Base-by-base conservation (phyloP, 2,329 filamentous ascomycete genomes). In the Malbranchea cinnamomea region DNA sequence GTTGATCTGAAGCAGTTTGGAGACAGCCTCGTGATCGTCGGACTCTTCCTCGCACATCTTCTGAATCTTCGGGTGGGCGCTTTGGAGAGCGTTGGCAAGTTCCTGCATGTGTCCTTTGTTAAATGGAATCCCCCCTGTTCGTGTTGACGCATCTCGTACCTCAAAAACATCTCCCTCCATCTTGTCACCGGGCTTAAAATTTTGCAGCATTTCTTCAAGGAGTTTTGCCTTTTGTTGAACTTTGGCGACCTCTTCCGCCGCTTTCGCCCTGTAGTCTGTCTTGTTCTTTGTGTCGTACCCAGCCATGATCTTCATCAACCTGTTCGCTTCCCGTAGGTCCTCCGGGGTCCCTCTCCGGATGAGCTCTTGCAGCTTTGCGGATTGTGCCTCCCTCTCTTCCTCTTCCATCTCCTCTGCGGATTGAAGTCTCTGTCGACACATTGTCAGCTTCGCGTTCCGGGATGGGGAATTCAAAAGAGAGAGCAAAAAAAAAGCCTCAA, bases 11-110 rank as follows among this genome's bases (percentile, higher is more conserved):
- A 98, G 68, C 7, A 98, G 65, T 56, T 93, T 93, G 24, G 84
- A 81, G 4, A 98, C 89, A 4, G 89, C 89, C 59, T 94, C 89
- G 37, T 84, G 76, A 48, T 98, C 89, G 37, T 95, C 87, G 7
- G 85, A 94, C 50, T 98, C 89, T 55, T 98, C 89, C 55, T 95
- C 87, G 48, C 87, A 95, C 87, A 98, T 98, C 59, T 83, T 94
- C 52, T 95, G 87, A 41, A 98, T 95, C 62, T 98, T 98, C 6
- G 89, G 89, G 47, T 98, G 89, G 2, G 89, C 89, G 48, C 79
- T 94, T 52, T 83, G 81, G 26, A 98, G 65, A 6, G 89, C 75
- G 40, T 79, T 77, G 4, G 85, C 85, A 31, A 98, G 68, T 62
- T 98, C 89, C 63, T 85, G 37, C 30, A 36, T 29, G 26, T 12